phyloP scores from a whole-genome alignment of 1,284 basidiomycete genomes.

The Marasmius fiardii region DNA sequence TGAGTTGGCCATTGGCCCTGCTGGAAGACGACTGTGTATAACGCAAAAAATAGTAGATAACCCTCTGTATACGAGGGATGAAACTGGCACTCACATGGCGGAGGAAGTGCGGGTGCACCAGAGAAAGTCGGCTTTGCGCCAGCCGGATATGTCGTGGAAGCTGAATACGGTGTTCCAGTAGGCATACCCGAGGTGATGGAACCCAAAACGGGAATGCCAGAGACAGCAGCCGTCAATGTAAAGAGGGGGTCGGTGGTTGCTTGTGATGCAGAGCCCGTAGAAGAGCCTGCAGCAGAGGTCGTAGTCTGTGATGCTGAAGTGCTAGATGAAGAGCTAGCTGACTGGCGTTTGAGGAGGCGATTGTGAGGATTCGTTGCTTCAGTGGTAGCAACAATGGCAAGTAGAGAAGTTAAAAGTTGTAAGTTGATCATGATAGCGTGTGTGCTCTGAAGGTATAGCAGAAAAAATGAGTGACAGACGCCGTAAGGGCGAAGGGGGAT shows the following conservation, averaged over 20 bases:
- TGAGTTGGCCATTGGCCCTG: constrained; percentile 60
- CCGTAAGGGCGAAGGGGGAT: constrained; percentile 10
- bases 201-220: constrained; percentile 48
- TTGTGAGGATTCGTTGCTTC: constrained; percentile 25
- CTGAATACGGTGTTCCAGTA: constrained; percentile 45
- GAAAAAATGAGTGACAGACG: constrained; percentile 16
- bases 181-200: constrained; percentile 70
- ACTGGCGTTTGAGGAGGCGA: constrained; percentile 24
- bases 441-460: not conserved
- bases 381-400: constrained; percentile 32
- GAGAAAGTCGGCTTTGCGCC: constrained; percentile 60
- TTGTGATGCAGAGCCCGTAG: constrained; percentile 13
- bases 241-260: constrained; percentile 21
- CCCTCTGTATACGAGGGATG: constrained; percentile 7
- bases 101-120: constrained; percentile 64
- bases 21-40: constrained; percentile 45
- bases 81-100: constrained; percentile 42
- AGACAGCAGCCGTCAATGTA: constrained; percentile 11
- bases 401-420: constrained; percentile 39
- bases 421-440: constrained; percentile 37
- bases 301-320: constrained; percentile 17
- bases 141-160: constrained; percentile 49
- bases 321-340: constrained; percentile 14
- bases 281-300: no score
- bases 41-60: constrained; percentile 5